Percentiles rank a stretch among this genome's conserved stretches.
These are phyloP conservation scores for Podospora comata DNA, from an alignment of 495 filamentous ascomycete genomes.

Conservation along the genomic window DNA sequence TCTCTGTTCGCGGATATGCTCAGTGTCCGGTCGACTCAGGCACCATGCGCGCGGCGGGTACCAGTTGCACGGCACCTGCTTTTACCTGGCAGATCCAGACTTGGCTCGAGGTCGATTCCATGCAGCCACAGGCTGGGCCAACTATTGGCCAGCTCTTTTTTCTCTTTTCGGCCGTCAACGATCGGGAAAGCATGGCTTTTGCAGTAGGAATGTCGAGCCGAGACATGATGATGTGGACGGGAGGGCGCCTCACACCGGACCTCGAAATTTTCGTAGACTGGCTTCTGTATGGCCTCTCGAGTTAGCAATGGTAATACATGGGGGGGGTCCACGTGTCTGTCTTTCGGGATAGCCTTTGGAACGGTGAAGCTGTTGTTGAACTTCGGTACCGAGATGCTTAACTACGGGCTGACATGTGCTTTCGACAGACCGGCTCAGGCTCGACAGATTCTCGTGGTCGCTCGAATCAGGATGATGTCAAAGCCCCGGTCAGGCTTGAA, in stretches of 20 bases:
- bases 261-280: not conserved
- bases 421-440: not conserved
- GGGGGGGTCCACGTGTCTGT: not conserved
- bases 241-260: not conserved
- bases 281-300: not conserved
- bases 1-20: not conserved
- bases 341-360: not conserved
- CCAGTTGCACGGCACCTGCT: not conserved
- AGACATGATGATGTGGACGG: not conserved
- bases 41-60: not conserved
- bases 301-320: not conserved
- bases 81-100: not conserved
- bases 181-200: not conserved
- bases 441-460: not conserved
- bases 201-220: not conserved
- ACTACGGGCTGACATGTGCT: not conserved
- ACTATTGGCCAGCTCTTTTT: not conserved
- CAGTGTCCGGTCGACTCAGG: not conserved
- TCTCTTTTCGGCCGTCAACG: not conserved
- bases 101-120: not conserved
- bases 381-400: not conserved
- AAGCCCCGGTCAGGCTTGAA: not conserved
- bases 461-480: not conserved
- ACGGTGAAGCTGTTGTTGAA: not conserved
- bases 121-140: not conserved